Evolutionary conservation across 306 rosid genomes (phyloP), one percentile per base, ranked within the genome.

Genomic region (Inga leiocalycina): DNA sequence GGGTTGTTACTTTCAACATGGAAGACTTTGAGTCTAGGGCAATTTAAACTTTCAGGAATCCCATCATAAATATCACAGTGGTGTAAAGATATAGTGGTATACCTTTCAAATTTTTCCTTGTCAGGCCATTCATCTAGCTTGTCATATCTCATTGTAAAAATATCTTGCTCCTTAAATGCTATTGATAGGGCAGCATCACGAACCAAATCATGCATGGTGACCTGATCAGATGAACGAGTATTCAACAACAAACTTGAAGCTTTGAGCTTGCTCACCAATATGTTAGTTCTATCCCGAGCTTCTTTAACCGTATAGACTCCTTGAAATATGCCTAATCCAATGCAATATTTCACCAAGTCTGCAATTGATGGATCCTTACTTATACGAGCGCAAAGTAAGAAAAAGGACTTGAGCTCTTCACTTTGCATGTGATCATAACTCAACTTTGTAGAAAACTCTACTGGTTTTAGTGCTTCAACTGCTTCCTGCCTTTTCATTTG

Each of bases 381-480:
- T 14, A 78, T 51, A 10, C 14, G 32, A 81, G 84, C 77, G 71
- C 91, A 90, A 0, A 81, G 59, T 61, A 85, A 34, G 81, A 89
- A 85, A 16, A 62, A 19, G 2, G 64, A 13, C 59, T 87, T 37
- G 20, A 78, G 68, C 52, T 85, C 88, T 10, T 35, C 69, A 15
- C 73, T 16, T 62, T 71, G 82, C 39, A 87, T 5, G 7, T 48
- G 85, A 0, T 67, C 32, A 49, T 75, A 89, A 81, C 90, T 87
- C 68, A 87, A 37, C 78, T 52, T 49, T 59, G 83, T 83, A 20
- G 75, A 64, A 15, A 17, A 71, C 20, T 83, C 80, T 3, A 70
- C 12, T 5, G 20, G 3, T 1, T 0, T 4, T 0, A 30, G 34
- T 3, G 51, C 22, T 71, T 68, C 71, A 27, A 15, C 52, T 12